Evolutionary conservation across 2,329 filamentous ascomycete genomes (phyloP).

Genomic region (Penicillium polonicum): DNA sequence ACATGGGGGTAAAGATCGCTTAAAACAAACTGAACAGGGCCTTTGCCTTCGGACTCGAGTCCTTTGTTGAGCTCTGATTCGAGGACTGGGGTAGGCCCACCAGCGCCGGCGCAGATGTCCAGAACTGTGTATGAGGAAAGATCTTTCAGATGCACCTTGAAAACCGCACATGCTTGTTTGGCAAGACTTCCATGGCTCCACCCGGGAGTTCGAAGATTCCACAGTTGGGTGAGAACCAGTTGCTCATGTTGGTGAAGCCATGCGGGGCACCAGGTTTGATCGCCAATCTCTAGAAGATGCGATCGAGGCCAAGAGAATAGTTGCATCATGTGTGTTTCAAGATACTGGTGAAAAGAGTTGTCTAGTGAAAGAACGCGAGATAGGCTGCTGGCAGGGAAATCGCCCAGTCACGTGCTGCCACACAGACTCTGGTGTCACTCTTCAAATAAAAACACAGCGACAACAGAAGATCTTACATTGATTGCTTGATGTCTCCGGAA

Average conservation of each 20-base stretch:
- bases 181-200: conserved; percentile 18
- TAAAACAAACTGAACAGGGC: conserved; percentile 58
- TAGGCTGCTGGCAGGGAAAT: background rate
- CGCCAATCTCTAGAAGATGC: conserved; percentile 67
- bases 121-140: conserved; percentile 62
- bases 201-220: conserved; percentile 19
- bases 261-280: conserved; percentile 64
- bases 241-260: conserved; percentile 58
- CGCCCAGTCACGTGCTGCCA: background rate
- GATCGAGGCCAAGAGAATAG: conserved; percentile 16
- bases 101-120: conserved; percentile 74
- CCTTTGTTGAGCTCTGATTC: conserved; percentile 58
- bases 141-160: conserved; percentile 40
- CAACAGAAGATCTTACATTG: background rate
- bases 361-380: background rate
- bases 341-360: background rate
- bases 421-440: background rate
- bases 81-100: conserved; percentile 67
- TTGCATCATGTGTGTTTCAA: background rate
- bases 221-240: conserved; percentile 24
- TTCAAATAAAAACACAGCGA: background rate
- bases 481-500: background rate
- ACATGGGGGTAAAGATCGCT: conserved; percentile 67
- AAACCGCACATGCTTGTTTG: conserved; percentile 14
- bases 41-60: conserved; percentile 19